Evolutionary conservation across 2,329 filamentous ascomycete species (phyloP).

Genomic region (Podosphaera aphanis): DNA sequence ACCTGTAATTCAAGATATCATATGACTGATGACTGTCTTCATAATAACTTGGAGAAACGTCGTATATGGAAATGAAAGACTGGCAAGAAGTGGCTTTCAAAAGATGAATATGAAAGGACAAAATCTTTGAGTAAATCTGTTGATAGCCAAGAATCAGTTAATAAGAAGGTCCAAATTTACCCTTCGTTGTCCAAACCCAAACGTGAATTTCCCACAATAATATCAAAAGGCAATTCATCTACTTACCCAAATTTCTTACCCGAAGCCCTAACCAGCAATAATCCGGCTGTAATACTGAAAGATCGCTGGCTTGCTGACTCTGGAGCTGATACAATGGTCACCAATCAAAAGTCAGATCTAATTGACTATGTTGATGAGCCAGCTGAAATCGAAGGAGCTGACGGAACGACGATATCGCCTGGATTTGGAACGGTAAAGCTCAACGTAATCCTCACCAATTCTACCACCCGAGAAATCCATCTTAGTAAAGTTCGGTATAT

Average conservation of each 20-base stretch:
- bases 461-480: background rate
- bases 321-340: constrained; percentile 1
- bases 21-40: background rate
- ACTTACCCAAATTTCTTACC: background rate
- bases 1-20: background rate
- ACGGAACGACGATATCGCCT: background rate
- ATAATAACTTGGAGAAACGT: background rate
- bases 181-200: no score
- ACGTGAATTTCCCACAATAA: background rate
- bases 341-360: background rate
- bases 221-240: background rate
- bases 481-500: background rate
- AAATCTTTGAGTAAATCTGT: background rate
- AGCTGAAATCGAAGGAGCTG: background rate
- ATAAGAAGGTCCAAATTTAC: background rate
- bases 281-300: background rate
- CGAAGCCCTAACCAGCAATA: background rate
- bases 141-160: background rate
- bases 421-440: background rate
- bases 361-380: background rate
- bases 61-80: background rate
- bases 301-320: constrained; percentile 1
- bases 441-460: background rate
- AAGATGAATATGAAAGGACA: background rate
- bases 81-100: background rate